Evolutionary conservation across 1,284 basidiomycete species (phyloP).

Genomic region (Meira nashicola): DNA sequence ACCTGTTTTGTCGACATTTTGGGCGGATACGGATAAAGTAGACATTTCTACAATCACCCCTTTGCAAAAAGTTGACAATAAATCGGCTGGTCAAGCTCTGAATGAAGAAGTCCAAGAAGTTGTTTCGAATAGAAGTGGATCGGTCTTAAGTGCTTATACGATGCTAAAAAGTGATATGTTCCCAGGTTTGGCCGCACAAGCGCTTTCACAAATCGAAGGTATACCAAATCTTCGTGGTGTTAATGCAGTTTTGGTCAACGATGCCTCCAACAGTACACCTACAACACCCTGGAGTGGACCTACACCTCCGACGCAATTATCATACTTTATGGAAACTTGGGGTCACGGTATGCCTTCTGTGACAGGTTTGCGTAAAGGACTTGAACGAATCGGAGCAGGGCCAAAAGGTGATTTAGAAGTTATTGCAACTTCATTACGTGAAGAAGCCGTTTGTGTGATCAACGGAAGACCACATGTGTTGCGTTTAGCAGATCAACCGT

Average conservation of each 20-base stretch:
- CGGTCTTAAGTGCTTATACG: slow-evolving; percentile 81
- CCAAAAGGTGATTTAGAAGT: slow-evolving; percentile 30
- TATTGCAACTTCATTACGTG: slow-evolving; percentile 49
- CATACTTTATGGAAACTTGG: slow-evolving; percentile 41
- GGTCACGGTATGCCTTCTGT: slow-evolving; percentile 51
- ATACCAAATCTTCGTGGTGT: slow-evolving; percentile 50
- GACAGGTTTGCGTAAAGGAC: slow-evolving; percentile 44
- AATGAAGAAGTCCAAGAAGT: slow-evolving; percentile 52
- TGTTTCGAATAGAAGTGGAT: slow-evolving; percentile 78
- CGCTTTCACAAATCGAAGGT: slow-evolving; percentile 35
- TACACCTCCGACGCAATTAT: neutral
- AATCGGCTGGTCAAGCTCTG: slow-evolving; percentile 64
- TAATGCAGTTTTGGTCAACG: slow-evolving; percentile 17
- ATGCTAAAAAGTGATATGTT: slow-evolving; percentile 98
- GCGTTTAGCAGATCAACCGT: slow-evolving; percentile 68
- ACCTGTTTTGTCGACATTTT: slow-evolving; percentile 86
- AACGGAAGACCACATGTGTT: slow-evolving; percentile 76
- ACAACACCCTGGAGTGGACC: slow-evolving; percentile 17
- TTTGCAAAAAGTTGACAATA: slow-evolving; percentile 60
- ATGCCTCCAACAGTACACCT: neutral
- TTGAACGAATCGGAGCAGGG: slow-evolving; percentile 43
- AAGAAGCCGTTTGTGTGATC: slow-evolving; percentile 51
- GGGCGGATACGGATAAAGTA: slow-evolving; percentile 80
- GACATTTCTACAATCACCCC: slow-evolving; percentile 77
- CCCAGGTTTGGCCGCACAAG: slow-evolving; percentile 46